Evolutionary conservation across 805 yeast species (phyloP).

Genomic region (Kodamaea fukazawae): DNA sequence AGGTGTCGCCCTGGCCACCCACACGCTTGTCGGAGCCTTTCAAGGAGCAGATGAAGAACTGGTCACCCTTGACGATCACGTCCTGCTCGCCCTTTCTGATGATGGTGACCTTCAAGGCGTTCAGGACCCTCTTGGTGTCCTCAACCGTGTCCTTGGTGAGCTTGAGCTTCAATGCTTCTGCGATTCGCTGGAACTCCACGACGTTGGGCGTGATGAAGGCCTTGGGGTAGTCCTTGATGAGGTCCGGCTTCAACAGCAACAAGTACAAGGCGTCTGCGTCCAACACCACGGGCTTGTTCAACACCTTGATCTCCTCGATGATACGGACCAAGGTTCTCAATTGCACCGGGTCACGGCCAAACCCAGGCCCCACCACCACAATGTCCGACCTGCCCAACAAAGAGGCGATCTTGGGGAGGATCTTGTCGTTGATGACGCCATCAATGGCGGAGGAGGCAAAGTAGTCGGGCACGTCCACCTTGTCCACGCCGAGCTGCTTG

Average conservation of each 20-base stretch:
- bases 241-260: slow-evolving; percentile 53
- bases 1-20: slow-evolving; percentile 96
- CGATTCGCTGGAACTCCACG: slow-evolving; percentile 73
- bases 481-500: slow-evolving; percentile 16
- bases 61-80: slow-evolving; percentile 52
- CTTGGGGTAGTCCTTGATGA: slow-evolving; percentile 52
- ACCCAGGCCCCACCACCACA: slow-evolving; percentile 89
- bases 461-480: slow-evolving; percentile 18
- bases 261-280: slow-evolving; percentile 90
- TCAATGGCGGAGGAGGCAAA: slow-evolving; percentile 21
- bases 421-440: slow-evolving; percentile 36
- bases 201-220: slow-evolving; percentile 88
- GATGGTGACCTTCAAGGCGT: slow-evolving; percentile 53
- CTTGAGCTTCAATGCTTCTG: slow-evolving; percentile 44
- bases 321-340: slow-evolving; percentile 55
- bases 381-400: slow-evolving; percentile 71
- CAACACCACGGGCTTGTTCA: slow-evolving; percentile 67
- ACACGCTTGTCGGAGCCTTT: slow-evolving; percentile 76
- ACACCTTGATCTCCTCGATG: slow-evolving; percentile 52
- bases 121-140: slow-evolving; percentile 34
- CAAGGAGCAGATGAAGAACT: slow-evolving; percentile 41
- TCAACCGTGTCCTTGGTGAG: slow-evolving; percentile 13
- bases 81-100: slow-evolving; percentile 74
- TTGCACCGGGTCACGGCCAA: slow-evolving; percentile 80
- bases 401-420: slow-evolving; percentile 54